Conservation (phyloP, 306 rosid genomes). For the Prunus padus region DNA sequence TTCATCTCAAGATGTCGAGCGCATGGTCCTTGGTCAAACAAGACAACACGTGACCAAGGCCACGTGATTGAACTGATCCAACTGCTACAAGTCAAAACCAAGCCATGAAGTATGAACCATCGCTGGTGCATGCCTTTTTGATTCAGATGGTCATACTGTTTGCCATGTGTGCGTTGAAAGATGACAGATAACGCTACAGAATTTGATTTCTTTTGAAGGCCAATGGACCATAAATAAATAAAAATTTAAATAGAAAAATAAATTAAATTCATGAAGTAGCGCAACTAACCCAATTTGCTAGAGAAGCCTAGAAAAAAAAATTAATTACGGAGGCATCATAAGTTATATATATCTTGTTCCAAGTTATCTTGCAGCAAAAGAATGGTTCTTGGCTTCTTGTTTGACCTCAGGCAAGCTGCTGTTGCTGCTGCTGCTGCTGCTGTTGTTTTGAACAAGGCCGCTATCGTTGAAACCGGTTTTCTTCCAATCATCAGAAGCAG, state of each 20-base stretch:
- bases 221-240: neutral
- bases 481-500: slow-evolving; percentile 4
- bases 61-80: slow-evolving; percentile 8
- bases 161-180: too few relatives aligned
- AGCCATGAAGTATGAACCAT: neutral
- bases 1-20: neutral
- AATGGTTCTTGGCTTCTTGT: neutral
- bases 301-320: too few relatives aligned
- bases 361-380: neutral
- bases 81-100: neutral
- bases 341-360: too few relatives aligned
- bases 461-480: neutral
- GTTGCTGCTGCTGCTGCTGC: slow-evolving; percentile 24
- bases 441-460: neutral
- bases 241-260: neutral
- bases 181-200: neutral
- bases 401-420: neutral
- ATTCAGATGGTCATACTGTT: too few relatives aligned
- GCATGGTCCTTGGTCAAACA: neutral
- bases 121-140: neutral
- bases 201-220: neutral
- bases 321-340: too few relatives aligned
- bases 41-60: neutral
- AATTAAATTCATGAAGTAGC: neutral
- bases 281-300: neutral